These are phyloP conservation scores for Chytriomyces hyalinus DNA, from an alignment of 192 early-diverging fungal species.

Conservation along the genomic window DNA sequence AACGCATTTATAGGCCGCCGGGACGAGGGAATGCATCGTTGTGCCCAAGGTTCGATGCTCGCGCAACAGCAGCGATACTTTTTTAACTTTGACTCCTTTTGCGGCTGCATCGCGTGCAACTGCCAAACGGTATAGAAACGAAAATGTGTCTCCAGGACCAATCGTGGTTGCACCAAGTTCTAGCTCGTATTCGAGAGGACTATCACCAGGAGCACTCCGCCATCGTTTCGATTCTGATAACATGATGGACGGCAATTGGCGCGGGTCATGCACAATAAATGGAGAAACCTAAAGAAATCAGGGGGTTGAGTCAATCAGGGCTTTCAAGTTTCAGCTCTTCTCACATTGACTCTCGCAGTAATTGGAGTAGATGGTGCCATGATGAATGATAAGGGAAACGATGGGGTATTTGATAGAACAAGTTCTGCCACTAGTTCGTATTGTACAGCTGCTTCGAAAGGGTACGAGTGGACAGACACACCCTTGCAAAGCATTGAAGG, in stretches of 20 bases:
- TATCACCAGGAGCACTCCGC: constrained; percentile 50
- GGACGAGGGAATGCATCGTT: constrained; percentile 36
- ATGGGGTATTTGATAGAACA: constrained; percentile 29
- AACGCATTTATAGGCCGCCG: constrained; percentile 31
- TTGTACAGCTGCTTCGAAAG: constrained; percentile 32
- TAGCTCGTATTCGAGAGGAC: constrained; percentile 59
- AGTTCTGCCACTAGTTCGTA: constrained; percentile 49
- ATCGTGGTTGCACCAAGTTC: constrained; percentile 50
- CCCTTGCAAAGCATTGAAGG: constrained; percentile 34
- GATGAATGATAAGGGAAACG: neutral
- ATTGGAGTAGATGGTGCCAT: neutral
- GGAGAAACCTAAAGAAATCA: constrained; percentile 33
- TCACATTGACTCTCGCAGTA: neutral
- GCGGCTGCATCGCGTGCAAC: constrained; percentile 51
- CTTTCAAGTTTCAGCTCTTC: neutral
- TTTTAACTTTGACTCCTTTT: constrained; percentile 49
- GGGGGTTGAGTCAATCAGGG: neutral
- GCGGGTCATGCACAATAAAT: constrained; percentile 53
- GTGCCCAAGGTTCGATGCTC: constrained; percentile 51
- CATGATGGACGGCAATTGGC: constrained; percentile 54
- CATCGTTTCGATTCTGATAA: constrained; percentile 56
- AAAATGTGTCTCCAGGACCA: constrained; percentile 52
- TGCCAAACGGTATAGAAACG: constrained; percentile 52
- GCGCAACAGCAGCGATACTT: constrained; percentile 43
- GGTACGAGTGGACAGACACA: neutral